These are phyloP conservation scores for Bipolaris cookei DNA, from an alignment of 2,329 filamentous ascomycete genomes.

Conservation along the genomic window DNA sequence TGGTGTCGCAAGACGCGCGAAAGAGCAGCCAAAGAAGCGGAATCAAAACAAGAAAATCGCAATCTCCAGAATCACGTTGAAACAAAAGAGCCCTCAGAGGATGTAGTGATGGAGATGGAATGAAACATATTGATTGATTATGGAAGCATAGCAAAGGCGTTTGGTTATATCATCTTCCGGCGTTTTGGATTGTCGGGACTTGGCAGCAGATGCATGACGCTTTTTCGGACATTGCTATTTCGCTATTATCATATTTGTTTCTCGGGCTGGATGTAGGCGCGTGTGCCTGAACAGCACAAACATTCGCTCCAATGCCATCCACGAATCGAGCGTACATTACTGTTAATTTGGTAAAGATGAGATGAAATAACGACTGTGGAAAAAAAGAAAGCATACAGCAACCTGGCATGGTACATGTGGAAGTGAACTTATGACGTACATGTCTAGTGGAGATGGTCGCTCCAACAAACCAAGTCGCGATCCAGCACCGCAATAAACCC, in stretches of 20 bases:
- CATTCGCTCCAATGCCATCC: too few relatives aligned
- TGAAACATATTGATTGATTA: constrained; percentile 22
- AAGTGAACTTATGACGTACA: not conserved
- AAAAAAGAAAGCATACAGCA: not conserved
- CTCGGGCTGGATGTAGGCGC: not conserved
- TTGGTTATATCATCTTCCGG: constrained; percentile 25
- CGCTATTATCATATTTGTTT: not conserved
- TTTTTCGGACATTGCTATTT: not conserved
- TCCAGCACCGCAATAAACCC: not conserved
- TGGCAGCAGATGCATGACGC: not conserved
- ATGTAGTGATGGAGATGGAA: constrained; percentile 36
- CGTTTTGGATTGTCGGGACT: constrained; percentile 8
- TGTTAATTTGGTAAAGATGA: not conserved
- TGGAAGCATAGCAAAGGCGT: constrained; percentile 48
- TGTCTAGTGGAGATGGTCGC: not conserved
- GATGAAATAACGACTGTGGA: not conserved
- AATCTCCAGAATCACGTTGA: constrained; percentile 25
- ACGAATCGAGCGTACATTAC: not conserved
- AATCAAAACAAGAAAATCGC: constrained; percentile 31
- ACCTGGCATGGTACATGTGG: not conserved
- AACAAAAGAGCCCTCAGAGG: constrained; percentile 29
- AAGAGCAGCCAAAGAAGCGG: constrained; percentile 32
- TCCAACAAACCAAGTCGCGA: not conserved
- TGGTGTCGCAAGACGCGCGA: constrained; percentile 59
- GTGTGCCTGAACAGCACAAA: not conserved